Conservation (phyloP, 768 basidiomycete species). For the Wakefieldia striispora region DNA sequence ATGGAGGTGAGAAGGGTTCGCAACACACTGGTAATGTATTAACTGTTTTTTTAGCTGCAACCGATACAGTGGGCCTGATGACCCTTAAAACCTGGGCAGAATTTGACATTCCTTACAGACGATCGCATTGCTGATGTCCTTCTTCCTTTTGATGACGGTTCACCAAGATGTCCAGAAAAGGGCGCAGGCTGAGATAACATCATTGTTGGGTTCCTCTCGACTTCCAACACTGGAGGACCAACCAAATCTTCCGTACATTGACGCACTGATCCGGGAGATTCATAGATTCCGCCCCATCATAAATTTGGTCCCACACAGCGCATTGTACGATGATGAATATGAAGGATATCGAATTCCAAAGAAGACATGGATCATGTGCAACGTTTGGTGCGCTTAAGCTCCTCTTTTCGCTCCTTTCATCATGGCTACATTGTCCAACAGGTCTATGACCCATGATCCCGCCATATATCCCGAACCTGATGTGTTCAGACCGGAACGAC, state of each 20-base stretch:
- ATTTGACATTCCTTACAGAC: slow-evolving; percentile 2
- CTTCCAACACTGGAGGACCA: slow-evolving; percentile 22
- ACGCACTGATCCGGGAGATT: slow-evolving; percentile 25
- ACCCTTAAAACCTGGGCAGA: too few relatives aligned
- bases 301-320: slow-evolving; percentile 18
- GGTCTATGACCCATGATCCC: slow-evolving; percentile 35
- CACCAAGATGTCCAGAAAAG: slow-evolving; percentile 23
- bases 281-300: slow-evolving; percentile 15
- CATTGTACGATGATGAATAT: slow-evolving; percentile 9
- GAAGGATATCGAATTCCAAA: slow-evolving; percentile 11
- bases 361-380: slow-evolving; percentile 12
- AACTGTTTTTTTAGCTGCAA: slow-evolving; percentile 3
- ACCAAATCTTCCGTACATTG: slow-evolving; percentile 25
- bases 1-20: slow-evolving; percentile 1
- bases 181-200: slow-evolving; percentile 26
- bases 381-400: slow-evolving; percentile 7
- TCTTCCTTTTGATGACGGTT: slow-evolving; percentile 16
- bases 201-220: slow-evolving; percentile 2
- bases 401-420: neutral
- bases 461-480: slow-evolving; percentile 28
- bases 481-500: slow-evolving; percentile 29
- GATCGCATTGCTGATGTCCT: slow-evolving; percentile 3
- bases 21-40: neutral
- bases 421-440: slow-evolving; percentile 1
- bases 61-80: slow-evolving; percentile 1